phyloP scores from a whole-genome alignment of 176 grass and related monocot species.

The Cenchrus fungigraminus region DNA sequence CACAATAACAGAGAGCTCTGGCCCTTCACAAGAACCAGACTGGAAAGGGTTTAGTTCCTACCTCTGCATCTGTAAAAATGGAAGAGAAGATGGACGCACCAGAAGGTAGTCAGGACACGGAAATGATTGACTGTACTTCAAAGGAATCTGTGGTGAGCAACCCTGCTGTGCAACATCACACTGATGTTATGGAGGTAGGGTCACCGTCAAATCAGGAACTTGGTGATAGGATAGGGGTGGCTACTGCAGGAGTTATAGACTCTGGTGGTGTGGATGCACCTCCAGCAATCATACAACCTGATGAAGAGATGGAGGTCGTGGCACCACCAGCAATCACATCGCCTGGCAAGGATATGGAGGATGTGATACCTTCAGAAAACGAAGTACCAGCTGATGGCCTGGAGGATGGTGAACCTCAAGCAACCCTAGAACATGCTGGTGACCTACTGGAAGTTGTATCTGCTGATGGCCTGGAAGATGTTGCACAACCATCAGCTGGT shows the following conservation, averaged over 20 bases:
- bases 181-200: slow-evolving; percentile 31
- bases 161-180: background rate
- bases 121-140: slow-evolving; percentile 34
- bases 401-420: slow-evolving; percentile 16
- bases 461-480: slow-evolving; percentile 13
- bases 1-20: slow-evolving; percentile 79
- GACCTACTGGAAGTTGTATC: background rate
- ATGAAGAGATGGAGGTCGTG: slow-evolving; percentile 24
- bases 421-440: slow-evolving; percentile 31
- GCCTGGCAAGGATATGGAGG: slow-evolving; percentile 19
- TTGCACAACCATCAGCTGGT: slow-evolving; percentile 17
- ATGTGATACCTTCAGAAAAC: slow-evolving; percentile 22
- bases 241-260: slow-evolving; percentile 19
- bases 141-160: slow-evolving; percentile 37
- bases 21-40: slow-evolving; percentile 69
- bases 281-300: slow-evolving; percentile 37
- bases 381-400: background rate
- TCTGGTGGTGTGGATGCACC: slow-evolving; percentile 25
- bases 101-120: slow-evolving; percentile 35
- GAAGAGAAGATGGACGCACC: slow-evolving; percentile 41
- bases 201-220: slow-evolving; percentile 36
- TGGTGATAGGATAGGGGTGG: slow-evolving; percentile 4
- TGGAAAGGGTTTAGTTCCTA: slow-evolving; percentile 37
- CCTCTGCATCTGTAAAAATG: slow-evolving; percentile 4
- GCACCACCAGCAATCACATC: slow-evolving; percentile 11